Percentiles rank a stretch among this genome's conserved stretches.
phyloP scores from a whole-genome alignment of 768 basidiomycete species.

The Auriculariales sp. region DNA sequence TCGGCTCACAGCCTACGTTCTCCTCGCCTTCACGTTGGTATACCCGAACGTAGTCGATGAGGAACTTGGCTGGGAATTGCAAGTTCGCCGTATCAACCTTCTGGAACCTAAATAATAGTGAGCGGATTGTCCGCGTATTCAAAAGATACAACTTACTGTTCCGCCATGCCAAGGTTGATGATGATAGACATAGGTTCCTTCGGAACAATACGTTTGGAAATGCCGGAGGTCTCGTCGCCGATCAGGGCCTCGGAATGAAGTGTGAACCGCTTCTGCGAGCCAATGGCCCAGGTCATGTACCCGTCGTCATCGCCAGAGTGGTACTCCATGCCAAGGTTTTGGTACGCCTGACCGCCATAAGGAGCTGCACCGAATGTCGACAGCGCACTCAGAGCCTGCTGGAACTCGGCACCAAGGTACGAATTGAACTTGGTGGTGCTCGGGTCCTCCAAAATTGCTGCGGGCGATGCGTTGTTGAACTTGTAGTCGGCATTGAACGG shows the following conservation, averaged over 20 bases:
- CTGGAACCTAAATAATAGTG: too few species aligned
- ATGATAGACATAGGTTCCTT: slow-evolving; percentile 52
- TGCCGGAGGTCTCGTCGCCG: slow-evolving; percentile 37
- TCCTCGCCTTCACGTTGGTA: slow-evolving; percentile 50
- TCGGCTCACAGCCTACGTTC: slow-evolving; percentile 53
- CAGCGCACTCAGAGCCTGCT: slow-evolving; percentile 57
- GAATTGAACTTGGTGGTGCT: slow-evolving; percentile 40
- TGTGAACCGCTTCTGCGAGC: slow-evolving; percentile 56
- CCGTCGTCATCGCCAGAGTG: slow-evolving; percentile 27
- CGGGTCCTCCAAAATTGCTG: slow-evolving; percentile 37
- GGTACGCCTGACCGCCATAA: background rate
- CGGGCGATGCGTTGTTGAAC: slow-evolving; percentile 38
- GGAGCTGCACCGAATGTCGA: slow-evolving; percentile 2
- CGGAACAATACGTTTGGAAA: slow-evolving; percentile 4
- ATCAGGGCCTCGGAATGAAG: slow-evolving; percentile 39
- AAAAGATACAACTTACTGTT: too few species aligned
- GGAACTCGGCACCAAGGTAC: slow-evolving; percentile 56
- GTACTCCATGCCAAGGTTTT: background rate
- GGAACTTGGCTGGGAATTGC: slow-evolving; percentile 63
- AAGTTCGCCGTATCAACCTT: slow-evolving; percentile 56
- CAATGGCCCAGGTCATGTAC: slow-evolving; percentile 73
- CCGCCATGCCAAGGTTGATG: too few species aligned
- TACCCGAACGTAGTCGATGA: slow-evolving; percentile 68
- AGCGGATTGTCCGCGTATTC: too few species aligned
- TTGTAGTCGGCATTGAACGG: slow-evolving; percentile 63